These are phyloP conservation scores for Ophiostoma quercus DNA, from an alignment of 2,329 filamentous ascomycete genomes.

Conservation along the genomic window DNA sequence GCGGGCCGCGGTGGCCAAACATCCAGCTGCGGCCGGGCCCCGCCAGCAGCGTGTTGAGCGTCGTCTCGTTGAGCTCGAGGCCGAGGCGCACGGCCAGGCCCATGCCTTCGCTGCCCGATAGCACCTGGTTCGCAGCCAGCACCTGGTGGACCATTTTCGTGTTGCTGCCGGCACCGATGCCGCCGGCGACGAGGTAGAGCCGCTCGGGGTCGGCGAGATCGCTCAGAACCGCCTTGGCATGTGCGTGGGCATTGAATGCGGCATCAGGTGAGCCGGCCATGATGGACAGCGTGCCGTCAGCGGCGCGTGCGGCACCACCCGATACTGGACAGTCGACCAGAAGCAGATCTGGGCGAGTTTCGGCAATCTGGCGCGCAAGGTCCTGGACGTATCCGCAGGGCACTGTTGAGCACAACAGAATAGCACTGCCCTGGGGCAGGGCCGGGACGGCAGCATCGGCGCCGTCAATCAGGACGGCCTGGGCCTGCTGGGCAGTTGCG, in stretches of 20 bases:
- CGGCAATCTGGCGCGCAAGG: conserved; percentile 52
- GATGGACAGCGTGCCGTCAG: conserved; percentile 67
- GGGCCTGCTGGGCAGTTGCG: conserved; percentile 64
- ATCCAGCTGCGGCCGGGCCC: conserved; percentile 56
- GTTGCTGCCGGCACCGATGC: conserved; percentile 55
- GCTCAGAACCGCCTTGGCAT: conserved; percentile 54
- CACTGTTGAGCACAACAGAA: conserved; percentile 67
- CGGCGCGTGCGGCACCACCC: conserved; percentile 62
- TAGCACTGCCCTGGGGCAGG: conserved; percentile 53
- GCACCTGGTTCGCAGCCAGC: conserved; percentile 58
- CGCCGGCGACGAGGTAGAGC: conserved; percentile 57
- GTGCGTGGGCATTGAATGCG: conserved; percentile 54
- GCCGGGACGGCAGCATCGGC: conserved; percentile 44
- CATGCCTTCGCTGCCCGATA: conserved; percentile 55
- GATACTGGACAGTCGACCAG: conserved; percentile 70
- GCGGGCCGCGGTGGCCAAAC: conserved; percentile 54
- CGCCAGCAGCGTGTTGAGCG: conserved; percentile 39
- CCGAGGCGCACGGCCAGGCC: conserved; percentile 54
- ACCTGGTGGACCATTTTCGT: conserved; percentile 63
- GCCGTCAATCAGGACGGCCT: conserved; percentile 58
- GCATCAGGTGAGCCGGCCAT: conserved; percentile 59
- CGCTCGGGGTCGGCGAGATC: conserved; percentile 58
- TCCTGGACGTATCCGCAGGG: conserved; percentile 60
- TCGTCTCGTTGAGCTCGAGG: conserved; percentile 42
- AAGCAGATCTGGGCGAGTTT: conserved; percentile 54